Evolutionary conservation across 371 early-diverging fungal genomes (phyloP).

Genomic region (Zopfochytrium polystomum): DNA sequence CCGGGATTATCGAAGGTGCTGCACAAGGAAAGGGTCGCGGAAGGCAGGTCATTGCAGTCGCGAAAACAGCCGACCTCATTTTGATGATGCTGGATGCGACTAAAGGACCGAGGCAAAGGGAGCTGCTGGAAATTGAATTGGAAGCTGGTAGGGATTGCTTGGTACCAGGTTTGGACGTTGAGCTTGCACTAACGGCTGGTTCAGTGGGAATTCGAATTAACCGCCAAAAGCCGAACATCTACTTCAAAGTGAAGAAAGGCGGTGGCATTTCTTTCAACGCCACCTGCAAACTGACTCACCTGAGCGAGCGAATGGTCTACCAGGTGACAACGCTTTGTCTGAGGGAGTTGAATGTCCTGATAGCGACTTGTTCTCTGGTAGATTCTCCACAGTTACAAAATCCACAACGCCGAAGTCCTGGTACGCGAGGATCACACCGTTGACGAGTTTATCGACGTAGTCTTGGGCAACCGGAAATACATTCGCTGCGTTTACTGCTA

Average conservation of each 20-base stretch:
- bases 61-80: constrained; percentile 95
- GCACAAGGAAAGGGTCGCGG: constrained; percentile 99
- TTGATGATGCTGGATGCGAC: constrained; percentile 81
- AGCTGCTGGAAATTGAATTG: constrained; percentile 93
- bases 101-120: constrained; percentile 75
- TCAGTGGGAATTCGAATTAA: constrained; percentile 96
- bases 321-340: constrained; percentile 37
- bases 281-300: constrained; percentile 81
- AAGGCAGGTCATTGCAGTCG: constrained; percentile 87
- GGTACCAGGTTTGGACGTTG: neutral
- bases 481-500: constrained; percentile 90
- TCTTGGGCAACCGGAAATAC: constrained; percentile 96
- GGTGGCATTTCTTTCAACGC: constrained; percentile 97
- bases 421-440: constrained; percentile 96
- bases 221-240: constrained; percentile 85
- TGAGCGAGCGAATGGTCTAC: constrained; percentile 89
- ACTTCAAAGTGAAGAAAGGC: constrained; percentile 95
- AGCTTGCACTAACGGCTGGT: neutral
- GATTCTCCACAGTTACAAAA: constrained; percentile 95
- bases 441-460: constrained; percentile 98
- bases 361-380: constrained; percentile 21
- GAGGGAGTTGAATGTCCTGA: neutral
- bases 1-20: constrained; percentile 99
- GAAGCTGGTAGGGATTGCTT: constrained; percentile 60
- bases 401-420: constrained; percentile 98